These are phyloP conservation scores for Collybia mongolica DNA, from an alignment of 768 basidiomycete genomes.

Conservation along the genomic window DNA sequence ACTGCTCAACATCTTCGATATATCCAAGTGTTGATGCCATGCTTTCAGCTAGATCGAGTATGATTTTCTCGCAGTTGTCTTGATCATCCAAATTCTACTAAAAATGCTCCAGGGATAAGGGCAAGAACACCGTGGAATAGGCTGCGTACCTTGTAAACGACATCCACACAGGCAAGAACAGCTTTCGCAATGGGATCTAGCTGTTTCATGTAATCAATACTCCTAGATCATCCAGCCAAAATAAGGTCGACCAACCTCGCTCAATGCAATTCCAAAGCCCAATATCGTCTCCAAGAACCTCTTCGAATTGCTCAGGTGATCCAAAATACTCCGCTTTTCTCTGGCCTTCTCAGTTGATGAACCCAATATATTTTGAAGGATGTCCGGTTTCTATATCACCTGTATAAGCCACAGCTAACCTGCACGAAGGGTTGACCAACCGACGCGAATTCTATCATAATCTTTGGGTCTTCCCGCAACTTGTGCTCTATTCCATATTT, in stretches of 20 bases:
- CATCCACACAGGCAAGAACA: slow-evolving; percentile 17
- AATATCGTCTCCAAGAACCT: slow-evolving; percentile 13
- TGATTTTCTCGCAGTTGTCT: slow-evolving; percentile 12
- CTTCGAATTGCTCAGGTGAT: slow-evolving; percentile 13
- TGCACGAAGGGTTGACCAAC: neutral
- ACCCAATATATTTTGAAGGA: slow-evolving; percentile 6
- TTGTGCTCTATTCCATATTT: slow-evolving; percentile 6
- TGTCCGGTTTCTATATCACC: slow-evolving; percentile 1
- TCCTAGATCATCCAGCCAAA: neutral
- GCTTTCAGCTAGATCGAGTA: slow-evolving; percentile 14
- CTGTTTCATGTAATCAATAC: neutral
- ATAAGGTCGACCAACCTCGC: slow-evolving; percentile 12
- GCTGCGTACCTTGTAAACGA: slow-evolving; percentile 14
- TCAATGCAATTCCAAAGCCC: slow-evolving; percentile 10
- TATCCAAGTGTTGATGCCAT: slow-evolving; percentile 21
- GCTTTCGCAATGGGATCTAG: slow-evolving; percentile 18
- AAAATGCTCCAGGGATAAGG: neutral
- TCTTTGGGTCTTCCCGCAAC: slow-evolving; percentile 8
- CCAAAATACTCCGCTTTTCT: slow-evolving; percentile 12
- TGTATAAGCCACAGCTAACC: neutral
- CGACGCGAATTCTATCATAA: slow-evolving; percentile 10
- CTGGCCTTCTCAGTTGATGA: slow-evolving; percentile 8
- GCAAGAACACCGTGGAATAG: neutral
- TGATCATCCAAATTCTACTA: slow-evolving; percentile 13
- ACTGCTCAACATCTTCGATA: slow-evolving; percentile 21